Percentiles rank a stretch among this genome's conserved stretches.
These are phyloP conservation scores for Kwoniella sp. DNA, from an alignment of 768 basidiomycete genomes.

Conservation along the genomic window DNA sequence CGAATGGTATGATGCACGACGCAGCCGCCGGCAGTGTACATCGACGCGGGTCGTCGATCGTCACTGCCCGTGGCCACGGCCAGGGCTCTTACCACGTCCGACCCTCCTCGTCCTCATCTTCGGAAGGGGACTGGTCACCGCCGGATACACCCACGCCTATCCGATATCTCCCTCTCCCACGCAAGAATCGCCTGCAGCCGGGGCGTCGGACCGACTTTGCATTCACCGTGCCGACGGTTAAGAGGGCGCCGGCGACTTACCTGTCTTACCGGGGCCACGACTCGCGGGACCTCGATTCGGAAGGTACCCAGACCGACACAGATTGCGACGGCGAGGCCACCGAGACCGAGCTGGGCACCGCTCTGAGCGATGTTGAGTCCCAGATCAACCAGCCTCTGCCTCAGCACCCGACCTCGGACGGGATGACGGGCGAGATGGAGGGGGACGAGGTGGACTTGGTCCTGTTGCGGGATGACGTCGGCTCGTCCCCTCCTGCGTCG, in stretches of 20 bases:
- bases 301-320: constrained; percentile 1
- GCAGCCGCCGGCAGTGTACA: background rate
- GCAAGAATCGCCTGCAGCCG: constrained; percentile 2
- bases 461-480: background rate
- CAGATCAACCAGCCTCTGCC: background rate
- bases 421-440: background rate
- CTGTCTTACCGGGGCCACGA: background rate
- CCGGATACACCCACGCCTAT: constrained; percentile 16
- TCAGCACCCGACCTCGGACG: background rate
- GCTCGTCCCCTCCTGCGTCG: background rate
- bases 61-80: background rate
- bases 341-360: constrained; percentile 8
- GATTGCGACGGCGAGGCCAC: constrained; percentile 1
- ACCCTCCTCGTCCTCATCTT: constrained; percentile 3
- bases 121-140: constrained; percentile 7
- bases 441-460: constrained; percentile 12
- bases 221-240: constrained; percentile 1
- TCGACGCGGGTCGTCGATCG: constrained; percentile 17
- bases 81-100: no score
- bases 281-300: background rate
- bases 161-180: background rate
- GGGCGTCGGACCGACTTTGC: background rate
- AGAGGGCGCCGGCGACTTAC: background rate
- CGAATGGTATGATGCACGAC: background rate
- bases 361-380: constrained; percentile 10